Evolutionary conservation across 768 basidiomycete genomes (phyloP), one percentile per base, ranked within the genome.

Genomic region (Boletus coccyginus): DNA sequence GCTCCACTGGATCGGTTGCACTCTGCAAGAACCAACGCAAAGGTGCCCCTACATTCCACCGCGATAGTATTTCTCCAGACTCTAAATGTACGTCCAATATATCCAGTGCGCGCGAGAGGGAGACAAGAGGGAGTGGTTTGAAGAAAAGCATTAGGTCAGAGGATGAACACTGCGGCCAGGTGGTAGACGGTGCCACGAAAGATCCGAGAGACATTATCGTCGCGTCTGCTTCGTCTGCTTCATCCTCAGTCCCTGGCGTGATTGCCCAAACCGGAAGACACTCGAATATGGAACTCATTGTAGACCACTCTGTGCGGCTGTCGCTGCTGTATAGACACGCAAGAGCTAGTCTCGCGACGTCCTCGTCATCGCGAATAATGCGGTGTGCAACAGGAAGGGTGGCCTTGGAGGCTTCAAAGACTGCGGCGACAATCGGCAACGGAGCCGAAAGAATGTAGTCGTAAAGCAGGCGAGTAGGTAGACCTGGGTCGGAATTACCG

Each of bases 61-160:
- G 81, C 3, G 90, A 82, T 17, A 99, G 76, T 43, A 94, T 92
- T 71, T 98, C 96, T 21, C 92, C 95, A 0, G 90, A 90, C 66
- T 97, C 92, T 13, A 99, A 81, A 70, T 98, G 96, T 2, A 96
- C 83, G 71, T 98, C 96, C 50, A 98, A 80, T 49, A 94, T 84
- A 68, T 99, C 96, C 40, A 99, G 81, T 7, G 87, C 85, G 50
- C 83, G 82, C 0, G 94, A 95, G 9, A 98, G 77, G 1, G 90
- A 84, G 3, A 83, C 72, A 19, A 87, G 72, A 0, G 89, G 85
- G 7, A 98, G 78, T 2, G 91, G 88, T 53, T 82, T 79, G 77
- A 97, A 94, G 75, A 94, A 95, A 3, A 87, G 61, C 56, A 90
- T 76, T 8, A 98, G 76, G 57, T 94, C 91, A 10, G 80, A 74